These are phyloP conservation scores for Pleurotus platypus DNA, from an alignment of 768 basidiomycete genomes.

Conservation along the genomic window DNA sequence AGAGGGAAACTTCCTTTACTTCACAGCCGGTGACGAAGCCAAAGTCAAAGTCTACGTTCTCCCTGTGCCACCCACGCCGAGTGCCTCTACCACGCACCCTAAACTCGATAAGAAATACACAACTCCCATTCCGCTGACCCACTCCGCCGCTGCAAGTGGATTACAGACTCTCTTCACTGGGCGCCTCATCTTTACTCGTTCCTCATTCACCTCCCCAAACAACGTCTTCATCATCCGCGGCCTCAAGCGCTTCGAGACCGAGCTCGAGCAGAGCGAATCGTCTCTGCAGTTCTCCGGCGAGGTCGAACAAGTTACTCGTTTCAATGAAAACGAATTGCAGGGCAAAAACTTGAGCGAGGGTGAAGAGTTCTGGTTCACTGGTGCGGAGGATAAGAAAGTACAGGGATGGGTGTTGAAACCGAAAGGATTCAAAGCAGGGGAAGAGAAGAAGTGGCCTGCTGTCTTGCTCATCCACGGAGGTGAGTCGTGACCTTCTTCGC, in stretches of 20 bases:
- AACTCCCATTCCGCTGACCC: conserved; percentile 58
- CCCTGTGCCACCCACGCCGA: conserved; percentile 61
- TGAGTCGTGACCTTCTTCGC: conserved; percentile 10
- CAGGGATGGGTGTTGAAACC: conserved; percentile 89
- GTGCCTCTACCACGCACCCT: conserved; percentile 49
- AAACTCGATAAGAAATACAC: conserved; percentile 40
- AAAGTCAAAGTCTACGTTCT: conserved; percentile 71
- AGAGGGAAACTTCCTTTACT: conserved; percentile 64
- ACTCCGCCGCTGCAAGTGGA: conserved; percentile 52
- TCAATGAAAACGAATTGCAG: conserved; percentile 53
- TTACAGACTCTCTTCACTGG: conserved; percentile 58
- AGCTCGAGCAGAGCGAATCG: conserved; percentile 27
- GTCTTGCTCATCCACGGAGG: conserved; percentile 83
- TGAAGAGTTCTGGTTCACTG: conserved; percentile 89
- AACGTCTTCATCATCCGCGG: conserved; percentile 66
- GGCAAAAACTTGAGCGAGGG: conserved; percentile 58
- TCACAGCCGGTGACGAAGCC: conserved; percentile 77
- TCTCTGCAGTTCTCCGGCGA: conserved; percentile 26
- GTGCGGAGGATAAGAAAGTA: conserved; percentile 68
- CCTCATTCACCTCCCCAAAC: conserved; percentile 76
- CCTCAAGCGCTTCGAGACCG: conserved; percentile 40
- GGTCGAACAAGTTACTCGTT: conserved; percentile 59
- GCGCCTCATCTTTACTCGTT: conserved; percentile 68
- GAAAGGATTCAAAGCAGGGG: conserved; percentile 63
- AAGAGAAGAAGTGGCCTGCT: conserved; percentile 74